Evolutionary conservation across 352 stramenopile species (phyloP), one percentile per base, ranked within the genome.

Genomic region (Phytophthora sansomeana): DNA sequence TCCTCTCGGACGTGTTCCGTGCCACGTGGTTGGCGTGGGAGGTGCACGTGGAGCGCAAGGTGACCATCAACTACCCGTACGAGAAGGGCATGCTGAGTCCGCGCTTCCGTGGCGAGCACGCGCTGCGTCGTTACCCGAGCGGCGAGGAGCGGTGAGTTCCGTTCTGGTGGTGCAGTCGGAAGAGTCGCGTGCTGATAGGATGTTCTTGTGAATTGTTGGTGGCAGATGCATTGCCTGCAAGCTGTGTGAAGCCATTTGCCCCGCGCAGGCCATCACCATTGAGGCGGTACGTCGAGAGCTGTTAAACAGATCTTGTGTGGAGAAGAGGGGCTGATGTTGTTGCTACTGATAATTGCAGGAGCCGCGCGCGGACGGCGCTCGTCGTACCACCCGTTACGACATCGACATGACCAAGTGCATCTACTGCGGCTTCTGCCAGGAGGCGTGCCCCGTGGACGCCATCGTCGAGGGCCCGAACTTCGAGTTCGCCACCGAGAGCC

Each of bases 361-460:
- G 75, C 87, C 95, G 55, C 94, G 98, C 74, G 96, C 97, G 53
- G 98, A 99, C 77, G 97, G 97, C 44, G 96, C 93, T 30, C 90
- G 98, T 72, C 96, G 97, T 77, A 99, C 98, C n/a, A 99, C 97
- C 13, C 91, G 97, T 55, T 99, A 99, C 84, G 98, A 99, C 81
- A 99, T 99, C 76, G 98, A 99, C 83, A 99, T 99, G 97, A 99
- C 98, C 69, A 99, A 99, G 86, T 99, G 98, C 81, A 99, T 99
- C 79, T 99, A 99, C 87, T 99, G 98, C 75, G 98, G 94, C 42
- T 98, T 98, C 79, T 98, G 94, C 78, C 91, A 97, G 73, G 89
- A 96, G 60, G 97, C 97, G 3, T 99, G 98, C 69, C 97, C 98
- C 1, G 98, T 99, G 19, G 98, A 99, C 80, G 98, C 98, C 50